These are phyloP conservation scores for Rhizopus arrhizus DNA, from an alignment of 371 early-diverging fungal genomes.

Conservation along the genomic window DNA sequence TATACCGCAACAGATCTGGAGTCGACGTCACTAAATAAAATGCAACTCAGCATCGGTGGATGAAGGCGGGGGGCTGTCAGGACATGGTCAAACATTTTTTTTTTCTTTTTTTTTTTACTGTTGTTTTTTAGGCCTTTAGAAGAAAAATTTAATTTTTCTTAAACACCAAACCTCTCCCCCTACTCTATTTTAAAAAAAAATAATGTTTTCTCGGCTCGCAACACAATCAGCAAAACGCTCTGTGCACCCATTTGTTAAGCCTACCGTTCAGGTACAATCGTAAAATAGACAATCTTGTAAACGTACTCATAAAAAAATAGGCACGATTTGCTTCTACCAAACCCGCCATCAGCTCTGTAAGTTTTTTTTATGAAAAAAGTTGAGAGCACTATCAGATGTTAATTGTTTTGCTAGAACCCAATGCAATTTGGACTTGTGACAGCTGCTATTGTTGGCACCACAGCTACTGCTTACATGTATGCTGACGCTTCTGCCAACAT, in stretches of 20 bases:
- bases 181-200: conserved; percentile 24
- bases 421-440: conserved; percentile 56
- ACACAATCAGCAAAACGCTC: conserved; percentile 50
- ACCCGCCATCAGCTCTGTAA: conserved; percentile 27
- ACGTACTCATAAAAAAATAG: conserved; percentile 21
- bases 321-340: conserved; percentile 54
- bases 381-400: background rate
- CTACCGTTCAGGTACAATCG: conserved; percentile 43
- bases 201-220: conserved; percentile 58
- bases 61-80: conserved; percentile 7
- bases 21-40: background rate
- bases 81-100: conserved; percentile 12
- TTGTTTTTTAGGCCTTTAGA: background rate
- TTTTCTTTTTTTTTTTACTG: background rate
- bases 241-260: conserved; percentile 44
- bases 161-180: conserved; percentile 24
- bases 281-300: no score
- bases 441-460: conserved; percentile 60
- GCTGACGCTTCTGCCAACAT: conserved; percentile 66
- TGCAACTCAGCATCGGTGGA: background rate
- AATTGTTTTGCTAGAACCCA: conserved; percentile 32
- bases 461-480: conserved; percentile 59
- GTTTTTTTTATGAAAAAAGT: background rate
- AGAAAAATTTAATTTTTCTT: conserved; percentile 16
- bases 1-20: conserved; percentile 14